Evolutionary conservation across 768 basidiomycete species (phyloP), one percentile per base, ranked within the genome.

Genomic region (Paxillus involutus): DNA sequence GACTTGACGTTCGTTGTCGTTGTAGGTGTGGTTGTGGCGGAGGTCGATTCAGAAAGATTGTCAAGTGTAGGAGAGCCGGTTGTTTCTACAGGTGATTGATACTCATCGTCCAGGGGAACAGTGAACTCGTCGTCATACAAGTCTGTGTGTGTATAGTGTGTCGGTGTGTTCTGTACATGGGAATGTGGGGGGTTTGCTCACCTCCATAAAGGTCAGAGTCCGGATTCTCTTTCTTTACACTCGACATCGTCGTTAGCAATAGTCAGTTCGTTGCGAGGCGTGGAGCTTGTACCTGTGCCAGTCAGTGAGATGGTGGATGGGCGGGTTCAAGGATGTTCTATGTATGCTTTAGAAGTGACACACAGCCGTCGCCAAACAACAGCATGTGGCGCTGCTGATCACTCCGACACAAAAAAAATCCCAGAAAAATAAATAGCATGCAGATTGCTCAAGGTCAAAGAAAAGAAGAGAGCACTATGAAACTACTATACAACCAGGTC

Each of bases 121-220:
- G 69, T 61, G 59, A 72, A 76, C 48, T 76, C 79, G 58, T 71
- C 75, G 53, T 81, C 78, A 58, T 84, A 85, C 50, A 84, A 75
- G 62, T 83, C 82, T 84, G 59, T 37, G 50, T 8, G 9, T 53
- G 48, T 42, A n/a, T n/a, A 49, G 26, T 43, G 48, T 54, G 13
- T 63, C 17, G 44, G 32, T 36, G 36, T 51, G 35, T 40, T 24
- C 11, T 46, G 30, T 37, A 41, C 4, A 36, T 32, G 17, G 46
- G 5, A n/a, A 47, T 43, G 32, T 32, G 17, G 19, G 16, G 14
- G 43, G 36, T 39, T 17, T 6, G 56, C 75, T 67, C 62, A 75
- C 80, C 80, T 60, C 79, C 79, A 59, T 78, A 79, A 21, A 76
- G 69, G 61, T 73, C 76, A 49, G 74, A 77, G 40, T 78, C 74